Conservation (phyloP, 2,329 filamentous ascomycete species). For the Alternaria brassicae region DNA sequence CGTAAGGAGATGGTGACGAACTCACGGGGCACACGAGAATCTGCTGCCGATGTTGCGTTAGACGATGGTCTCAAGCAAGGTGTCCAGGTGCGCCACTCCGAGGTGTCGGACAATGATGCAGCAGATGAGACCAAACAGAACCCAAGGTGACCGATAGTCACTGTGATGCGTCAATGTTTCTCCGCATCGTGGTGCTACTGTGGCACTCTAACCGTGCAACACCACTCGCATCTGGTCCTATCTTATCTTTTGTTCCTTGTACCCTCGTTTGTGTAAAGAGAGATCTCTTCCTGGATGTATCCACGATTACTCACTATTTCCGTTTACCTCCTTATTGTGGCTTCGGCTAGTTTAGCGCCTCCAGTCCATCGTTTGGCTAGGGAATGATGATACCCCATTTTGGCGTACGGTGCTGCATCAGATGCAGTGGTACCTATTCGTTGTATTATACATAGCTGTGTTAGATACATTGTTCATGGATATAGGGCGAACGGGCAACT, state of each 20-base stretch:
- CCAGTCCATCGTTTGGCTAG: not conserved
- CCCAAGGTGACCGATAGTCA: not conserved
- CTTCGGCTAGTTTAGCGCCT: not conserved
- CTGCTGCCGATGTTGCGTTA: conserved; percentile 15
- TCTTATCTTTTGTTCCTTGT: not conserved
- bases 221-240: not conserved
- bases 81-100: conserved; percentile 2
- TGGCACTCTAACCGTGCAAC: conserved; percentile 4
- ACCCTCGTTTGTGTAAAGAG: not conserved
- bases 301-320: not conserved
- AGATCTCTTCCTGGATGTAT: not conserved
- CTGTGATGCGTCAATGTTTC: conserved; percentile 9
- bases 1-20: conserved; percentile 15
- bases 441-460: not conserved
- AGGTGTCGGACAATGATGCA: not conserved
- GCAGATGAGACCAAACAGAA: not conserved
- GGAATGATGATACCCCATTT: not conserved
- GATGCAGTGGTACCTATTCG: not conserved
- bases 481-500: too few species aligned
- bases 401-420: not conserved
- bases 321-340: not conserved
- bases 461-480: not conserved
- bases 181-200: conserved; percentile 6
- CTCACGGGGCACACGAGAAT: conserved; percentile 12
- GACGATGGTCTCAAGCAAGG: conserved; percentile 16